phyloP scores from a whole-genome alignment of 2,329 filamentous ascomycete species.

The Didymella lethalis region DNA sequence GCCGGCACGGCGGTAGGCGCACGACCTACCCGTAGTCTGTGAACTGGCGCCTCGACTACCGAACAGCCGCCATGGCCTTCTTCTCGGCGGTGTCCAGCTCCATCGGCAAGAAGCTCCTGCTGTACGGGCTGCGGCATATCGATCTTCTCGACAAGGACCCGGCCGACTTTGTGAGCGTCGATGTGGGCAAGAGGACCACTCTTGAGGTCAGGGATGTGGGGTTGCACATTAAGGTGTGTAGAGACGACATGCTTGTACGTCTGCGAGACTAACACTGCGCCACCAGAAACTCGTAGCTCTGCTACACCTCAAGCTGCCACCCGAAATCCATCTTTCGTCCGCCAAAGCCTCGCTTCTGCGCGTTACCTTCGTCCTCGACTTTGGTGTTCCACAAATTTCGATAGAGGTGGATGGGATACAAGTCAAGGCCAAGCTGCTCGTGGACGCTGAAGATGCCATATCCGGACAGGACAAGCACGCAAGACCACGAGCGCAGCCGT shows the following conservation, averaged over 20 bases:
- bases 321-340: conserved; percentile 72
- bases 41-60: conserved; percentile 21
- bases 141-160: conserved; percentile 89
- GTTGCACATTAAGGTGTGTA: conserved; percentile 74
- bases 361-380: conserved; percentile 85
- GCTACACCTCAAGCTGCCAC: conserved; percentile 71
- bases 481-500: conserved; percentile 22
- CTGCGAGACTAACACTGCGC: conserved; percentile 1
- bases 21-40: conserved; percentile 32
- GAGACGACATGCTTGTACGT: too few species aligned
- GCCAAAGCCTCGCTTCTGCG: conserved; percentile 79
- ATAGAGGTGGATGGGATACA: conserved; percentile 85
- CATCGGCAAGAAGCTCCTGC: conserved; percentile 86
- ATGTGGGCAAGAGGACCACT: conserved; percentile 80
- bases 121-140: conserved; percentile 82
- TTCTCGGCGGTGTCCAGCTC: conserved; percentile 73
- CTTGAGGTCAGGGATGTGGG: conserved; percentile 89
- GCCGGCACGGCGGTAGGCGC: conserved; percentile 40
- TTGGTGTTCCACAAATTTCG: conserved; percentile 82
- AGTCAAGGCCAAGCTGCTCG: conserved; percentile 60
- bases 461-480: conserved; percentile 11
- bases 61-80: conserved; percentile 64
- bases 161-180: conserved; percentile 85
- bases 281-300: conserved; percentile 78
- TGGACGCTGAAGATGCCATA: conserved; percentile 21